Evolutionary conservation across 345 rosid species (phyloP).

Genomic region (Cardamine resedifolia): DNA sequence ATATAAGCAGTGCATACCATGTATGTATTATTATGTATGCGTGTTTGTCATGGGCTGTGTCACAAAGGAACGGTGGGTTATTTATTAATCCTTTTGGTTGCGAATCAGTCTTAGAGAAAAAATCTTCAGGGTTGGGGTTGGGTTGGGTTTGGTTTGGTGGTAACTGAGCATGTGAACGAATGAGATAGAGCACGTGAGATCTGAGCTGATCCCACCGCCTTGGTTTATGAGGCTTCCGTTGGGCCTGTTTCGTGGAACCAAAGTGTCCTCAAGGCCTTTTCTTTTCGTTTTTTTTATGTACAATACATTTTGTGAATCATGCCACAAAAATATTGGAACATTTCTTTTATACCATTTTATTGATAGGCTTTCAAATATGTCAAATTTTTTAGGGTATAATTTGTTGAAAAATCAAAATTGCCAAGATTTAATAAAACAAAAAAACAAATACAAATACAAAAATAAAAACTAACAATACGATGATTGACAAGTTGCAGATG

Average conservation of each 20-base stretch:
- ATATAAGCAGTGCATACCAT: neutral
- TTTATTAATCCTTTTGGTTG: conserved; percentile 1
- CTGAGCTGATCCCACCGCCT: neutral
- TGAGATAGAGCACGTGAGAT: neutral
- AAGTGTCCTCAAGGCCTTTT: neutral
- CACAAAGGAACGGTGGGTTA: conserved; percentile 9
- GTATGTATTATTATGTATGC: conserved; percentile 18
- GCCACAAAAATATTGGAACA: no score
- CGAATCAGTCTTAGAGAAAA: conserved; percentile 1
- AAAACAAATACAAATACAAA: no score
- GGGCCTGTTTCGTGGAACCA: conserved; percentile 7
- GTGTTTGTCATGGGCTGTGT: conserved; percentile 13
- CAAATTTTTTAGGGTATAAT: no score
- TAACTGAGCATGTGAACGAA: neutral
- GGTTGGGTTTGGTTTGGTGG: neutral
- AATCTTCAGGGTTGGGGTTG: neutral
- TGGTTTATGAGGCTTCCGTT: neutral
- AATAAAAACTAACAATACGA: no score
- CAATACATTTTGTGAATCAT: neutral
- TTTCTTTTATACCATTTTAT: no score
- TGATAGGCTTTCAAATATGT: no score
- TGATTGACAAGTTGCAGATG: no score
- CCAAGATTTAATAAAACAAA: no score
- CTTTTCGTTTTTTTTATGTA: neutral
- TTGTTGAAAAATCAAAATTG: no score